Base-by-base conservation (phyloP, 805 yeast species). In the Wickerhamomyces ciferrii region DNA sequence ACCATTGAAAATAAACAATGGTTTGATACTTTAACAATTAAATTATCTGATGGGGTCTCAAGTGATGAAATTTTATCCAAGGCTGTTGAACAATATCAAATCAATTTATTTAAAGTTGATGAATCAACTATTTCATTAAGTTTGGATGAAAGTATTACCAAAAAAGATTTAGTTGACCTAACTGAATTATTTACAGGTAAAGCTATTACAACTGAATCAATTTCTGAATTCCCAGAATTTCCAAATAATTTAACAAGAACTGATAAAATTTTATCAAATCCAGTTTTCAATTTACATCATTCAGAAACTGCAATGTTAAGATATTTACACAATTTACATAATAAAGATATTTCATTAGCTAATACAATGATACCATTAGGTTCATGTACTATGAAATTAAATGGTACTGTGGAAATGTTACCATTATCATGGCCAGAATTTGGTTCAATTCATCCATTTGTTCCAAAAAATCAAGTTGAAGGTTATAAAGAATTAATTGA, bases 311-410 rank as follows among this genome's bases (percentile, higher is more conserved):
- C 96, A 43, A 85, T 94, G 86, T 75, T 94, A 55, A 81, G 99
- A 63, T 94, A 94, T 69, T 70, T 94, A 57, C 94, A 89, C 61
- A 76, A 78, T 49, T 72, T 94, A 45, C 98, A 94, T 69, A 67
- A 79, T 49, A 89, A 87, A 68, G 99, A 94, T 70, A 72, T 94
- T 49, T 92, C 98, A 0, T 74, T 94, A 48, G 97, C 98, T 11
- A 86, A 90, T 61, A 87, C 97, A 5, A 94, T 94, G 99, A 94
- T 94, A 51, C 95, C 99, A 20, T 76, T 94, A 52, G 99, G 99
- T 23, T 88, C 97, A 8, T 94, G 99, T 73, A 94, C 99, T 18
- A 94, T 94, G 99, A 94, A 94, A 67, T 76, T 94, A 60, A 94
- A 94, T 63, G 85, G 96, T 45, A 92, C 98, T 2, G 95, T 90